phyloP scores from a whole-genome alignment of 2,329 filamentous ascomycete species.

The Trichoderma guizhouense region DNA sequence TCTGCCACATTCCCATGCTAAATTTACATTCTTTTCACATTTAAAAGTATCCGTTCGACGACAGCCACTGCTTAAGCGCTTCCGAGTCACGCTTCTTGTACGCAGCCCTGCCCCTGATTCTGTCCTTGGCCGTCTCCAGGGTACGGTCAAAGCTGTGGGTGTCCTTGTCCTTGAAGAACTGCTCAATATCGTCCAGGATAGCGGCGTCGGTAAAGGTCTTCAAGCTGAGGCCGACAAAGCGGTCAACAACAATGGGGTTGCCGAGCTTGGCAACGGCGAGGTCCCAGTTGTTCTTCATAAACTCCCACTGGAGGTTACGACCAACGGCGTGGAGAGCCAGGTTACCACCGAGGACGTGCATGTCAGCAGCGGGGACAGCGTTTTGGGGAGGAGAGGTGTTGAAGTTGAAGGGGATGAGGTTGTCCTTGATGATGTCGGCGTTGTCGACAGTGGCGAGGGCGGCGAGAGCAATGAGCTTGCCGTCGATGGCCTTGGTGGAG shows the following conservation, averaged over 20 bases:
- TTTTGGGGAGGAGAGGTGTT: constrained; percentile 56
- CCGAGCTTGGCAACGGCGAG: constrained; percentile 66
- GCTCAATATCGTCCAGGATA: constrained; percentile 70
- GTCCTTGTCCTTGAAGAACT: constrained; percentile 85
- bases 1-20: neutral
- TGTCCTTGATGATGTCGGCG: constrained; percentile 61
- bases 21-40: neutral
- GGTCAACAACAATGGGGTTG: constrained; percentile 86
- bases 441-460: constrained; percentile 74
- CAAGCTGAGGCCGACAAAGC: constrained; percentile 76
- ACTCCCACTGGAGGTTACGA: constrained; percentile 77
- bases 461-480: constrained; percentile 79
- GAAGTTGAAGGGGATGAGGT: constrained; percentile 74
- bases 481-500: constrained; percentile 79
- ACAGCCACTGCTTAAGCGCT: constrained; percentile 75
- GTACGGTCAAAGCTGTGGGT: constrained; percentile 83
- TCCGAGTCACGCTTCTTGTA: constrained; percentile 76
- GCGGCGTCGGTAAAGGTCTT: constrained; percentile 72
- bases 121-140: constrained; percentile 80
- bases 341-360: constrained; percentile 74
- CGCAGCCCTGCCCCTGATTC: constrained; percentile 74
- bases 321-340: constrained; percentile 71
- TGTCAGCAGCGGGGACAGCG: constrained; percentile 79
- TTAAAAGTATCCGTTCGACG: constrained; percentile 45
- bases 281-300: constrained; percentile 80